Percentiles rank a stretch among this genome's conserved stretches.
These are phyloP conservation scores for Rhipidocladum racemiflorum DNA, from an alignment of 176 grass and related monocot species.

Conservation along the genomic window DNA sequence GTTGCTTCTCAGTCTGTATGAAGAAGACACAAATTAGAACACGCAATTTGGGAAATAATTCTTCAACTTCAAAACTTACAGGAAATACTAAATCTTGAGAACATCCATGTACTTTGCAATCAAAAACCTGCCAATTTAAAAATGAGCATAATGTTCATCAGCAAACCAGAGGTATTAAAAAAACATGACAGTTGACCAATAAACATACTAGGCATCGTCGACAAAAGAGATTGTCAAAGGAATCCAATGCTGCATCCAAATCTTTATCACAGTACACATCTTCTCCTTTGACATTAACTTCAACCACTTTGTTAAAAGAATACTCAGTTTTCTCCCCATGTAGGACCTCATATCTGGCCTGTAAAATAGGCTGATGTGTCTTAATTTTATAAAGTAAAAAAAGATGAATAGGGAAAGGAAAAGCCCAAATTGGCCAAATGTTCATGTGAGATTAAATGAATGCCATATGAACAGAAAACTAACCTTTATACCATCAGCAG, in stretches of 20 bases:
- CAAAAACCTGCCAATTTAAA: slow-evolving; percentile 64
- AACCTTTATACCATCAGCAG: slow-evolving; percentile 78
- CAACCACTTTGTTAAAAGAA: slow-evolving; percentile 45
- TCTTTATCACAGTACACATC: slow-evolving; percentile 83
- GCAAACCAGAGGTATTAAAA: slow-evolving; percentile 22
- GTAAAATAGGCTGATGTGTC: slow-evolving; percentile 35
- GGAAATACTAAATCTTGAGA: slow-evolving; percentile 98
- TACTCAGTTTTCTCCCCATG: slow-evolving; percentile 49
- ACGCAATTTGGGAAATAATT: slow-evolving; percentile 35
- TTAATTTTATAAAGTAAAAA: slow-evolving; percentile 12
- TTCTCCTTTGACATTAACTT: slow-evolving; percentile 57
- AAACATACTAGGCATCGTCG: slow-evolving; percentile 77
- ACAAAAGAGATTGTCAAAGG: slow-evolving; percentile 98
- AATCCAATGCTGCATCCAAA: slow-evolving; percentile 94
- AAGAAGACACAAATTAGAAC: slow-evolving; percentile 29
- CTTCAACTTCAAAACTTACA: slow-evolving; percentile 55
- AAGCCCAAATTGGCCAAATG: slow-evolving; percentile 23
- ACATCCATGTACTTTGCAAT: slow-evolving; percentile 93
- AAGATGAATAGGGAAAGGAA: slow-evolving; percentile 40
- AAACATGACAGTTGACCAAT: slow-evolving; percentile 10
- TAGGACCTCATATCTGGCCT: slow-evolving; percentile 78
- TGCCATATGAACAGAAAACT: slow-evolving; percentile 35
- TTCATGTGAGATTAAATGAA: not conserved
- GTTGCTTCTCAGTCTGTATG: slow-evolving; percentile 83
- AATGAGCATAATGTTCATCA: slow-evolving; percentile 34